These are phyloP conservation scores for Arabis hirsuta DNA, from an alignment of 345 rosid species.

Conservation along the genomic window DNA sequence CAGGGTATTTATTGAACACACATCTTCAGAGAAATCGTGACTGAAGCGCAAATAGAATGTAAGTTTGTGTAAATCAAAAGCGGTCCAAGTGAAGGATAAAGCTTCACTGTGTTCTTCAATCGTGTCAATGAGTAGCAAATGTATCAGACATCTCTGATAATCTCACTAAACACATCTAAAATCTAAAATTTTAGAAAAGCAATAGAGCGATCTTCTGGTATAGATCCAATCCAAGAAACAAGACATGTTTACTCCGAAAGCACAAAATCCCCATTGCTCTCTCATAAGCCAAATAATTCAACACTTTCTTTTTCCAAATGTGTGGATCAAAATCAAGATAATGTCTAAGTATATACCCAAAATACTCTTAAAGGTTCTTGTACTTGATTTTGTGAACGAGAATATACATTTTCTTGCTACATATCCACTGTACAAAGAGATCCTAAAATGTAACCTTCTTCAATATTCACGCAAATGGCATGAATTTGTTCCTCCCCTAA, in stretches of 20 bases:
- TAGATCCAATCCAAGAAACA: slow-evolving; percentile 17
- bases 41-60: not conserved
- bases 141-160: not conserved
- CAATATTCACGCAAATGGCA: slow-evolving; percentile 16
- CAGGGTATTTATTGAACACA: not conserved
- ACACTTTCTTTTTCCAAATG: slow-evolving; percentile 24
- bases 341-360: not conserved
- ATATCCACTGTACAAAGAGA: not conserved
- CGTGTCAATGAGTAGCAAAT: not conserved
- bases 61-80: slow-evolving; percentile 10
- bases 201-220: not conserved
- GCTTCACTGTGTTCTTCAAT: slow-evolving; percentile 11
- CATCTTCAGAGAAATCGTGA: not conserved
- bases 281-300: not conserved
- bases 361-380: not conserved
- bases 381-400: not conserved
- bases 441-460: slow-evolving; percentile 4
- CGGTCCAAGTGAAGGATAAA: slow-evolving; percentile 5
- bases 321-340: slow-evolving; percentile 12
- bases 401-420: not conserved
- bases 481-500: slow-evolving; percentile 17
- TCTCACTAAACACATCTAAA: not conserved
- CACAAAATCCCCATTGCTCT: not conserved
- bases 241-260: not conserved
- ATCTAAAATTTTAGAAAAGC: not conserved